Evolutionary conservation across 1,284 basidiomycete species (phyloP).

Genomic region (Agaricales sp.): DNA sequence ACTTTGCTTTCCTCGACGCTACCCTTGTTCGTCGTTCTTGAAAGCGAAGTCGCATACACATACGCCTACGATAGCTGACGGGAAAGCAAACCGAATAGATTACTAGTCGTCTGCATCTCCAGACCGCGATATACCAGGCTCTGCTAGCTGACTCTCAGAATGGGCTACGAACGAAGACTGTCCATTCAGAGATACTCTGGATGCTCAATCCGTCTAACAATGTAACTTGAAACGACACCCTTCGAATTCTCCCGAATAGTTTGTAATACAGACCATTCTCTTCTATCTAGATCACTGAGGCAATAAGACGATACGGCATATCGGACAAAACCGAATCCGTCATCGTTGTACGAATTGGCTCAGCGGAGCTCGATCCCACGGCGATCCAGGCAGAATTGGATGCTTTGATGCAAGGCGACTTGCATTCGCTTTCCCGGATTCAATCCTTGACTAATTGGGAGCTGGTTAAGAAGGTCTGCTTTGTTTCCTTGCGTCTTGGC

Average conservation of each 20-base stretch:
- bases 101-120: constrained; percentile 64
- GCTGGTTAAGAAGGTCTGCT: constrained; percentile 57
- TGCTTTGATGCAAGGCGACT: constrained; percentile 43
- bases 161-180: constrained; percentile 59
- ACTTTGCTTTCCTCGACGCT: constrained; percentile 86
- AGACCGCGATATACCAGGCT: constrained; percentile 76
- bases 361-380: constrained; percentile 20
- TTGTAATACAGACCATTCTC: too few relatives aligned
- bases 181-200: constrained; percentile 84
- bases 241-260: background rate
- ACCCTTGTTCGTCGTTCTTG: constrained; percentile 38
- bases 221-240: constrained; percentile 29
- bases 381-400: constrained; percentile 41
- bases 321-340: constrained; percentile 56
- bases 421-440: constrained; percentile 37
- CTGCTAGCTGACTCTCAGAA: constrained; percentile 55
- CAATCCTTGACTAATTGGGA: constrained; percentile 57
- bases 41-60: too few relatives aligned
- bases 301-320: constrained; percentile 76
- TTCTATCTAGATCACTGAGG: constrained; percentile 77
- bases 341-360: constrained; percentile 63
- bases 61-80: too few relatives aligned
- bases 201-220: constrained; percentile 79
- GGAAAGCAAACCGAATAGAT: constrained; percentile 36
- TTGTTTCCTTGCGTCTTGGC: background rate